phyloP scores from a whole-genome alignment of 371 early-diverging fungal species.

The Mortierella sp. region DNA sequence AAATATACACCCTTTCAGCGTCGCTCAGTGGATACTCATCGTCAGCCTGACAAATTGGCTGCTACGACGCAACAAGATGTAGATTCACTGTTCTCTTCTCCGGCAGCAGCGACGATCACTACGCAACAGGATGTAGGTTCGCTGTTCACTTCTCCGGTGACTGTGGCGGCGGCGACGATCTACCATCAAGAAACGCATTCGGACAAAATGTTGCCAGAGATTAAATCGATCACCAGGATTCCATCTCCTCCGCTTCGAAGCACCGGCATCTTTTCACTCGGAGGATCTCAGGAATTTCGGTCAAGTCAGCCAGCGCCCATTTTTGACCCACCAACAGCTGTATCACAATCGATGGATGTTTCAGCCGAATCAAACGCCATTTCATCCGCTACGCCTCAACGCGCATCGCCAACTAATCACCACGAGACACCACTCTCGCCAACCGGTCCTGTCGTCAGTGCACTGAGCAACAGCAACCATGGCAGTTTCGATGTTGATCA shows the following conservation, averaged over 20 bases:
- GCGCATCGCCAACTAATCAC: background rate
- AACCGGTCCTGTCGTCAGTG: background rate
- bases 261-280: background rate
- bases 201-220: background rate
- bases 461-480: background rate
- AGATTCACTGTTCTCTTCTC: background rate
- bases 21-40: background rate
- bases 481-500: background rate
- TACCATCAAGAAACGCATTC: background rate
- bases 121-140: background rate
- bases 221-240: background rate
- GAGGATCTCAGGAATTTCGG: background rate
- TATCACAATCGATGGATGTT: background rate
- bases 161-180: background rate
- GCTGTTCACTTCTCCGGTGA: background rate
- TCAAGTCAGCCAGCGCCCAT: background rate
- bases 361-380: too few relatives aligned
- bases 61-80: background rate
- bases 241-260: background rate
- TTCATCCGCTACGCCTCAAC: background rate
- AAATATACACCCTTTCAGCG: background rate
- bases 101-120: background rate
- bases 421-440: background rate
- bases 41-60: background rate
- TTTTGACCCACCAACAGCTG: background rate